Conservation (phyloP, 352 stramenopile genomes). For the Globisporangium echinulatum region DNA sequence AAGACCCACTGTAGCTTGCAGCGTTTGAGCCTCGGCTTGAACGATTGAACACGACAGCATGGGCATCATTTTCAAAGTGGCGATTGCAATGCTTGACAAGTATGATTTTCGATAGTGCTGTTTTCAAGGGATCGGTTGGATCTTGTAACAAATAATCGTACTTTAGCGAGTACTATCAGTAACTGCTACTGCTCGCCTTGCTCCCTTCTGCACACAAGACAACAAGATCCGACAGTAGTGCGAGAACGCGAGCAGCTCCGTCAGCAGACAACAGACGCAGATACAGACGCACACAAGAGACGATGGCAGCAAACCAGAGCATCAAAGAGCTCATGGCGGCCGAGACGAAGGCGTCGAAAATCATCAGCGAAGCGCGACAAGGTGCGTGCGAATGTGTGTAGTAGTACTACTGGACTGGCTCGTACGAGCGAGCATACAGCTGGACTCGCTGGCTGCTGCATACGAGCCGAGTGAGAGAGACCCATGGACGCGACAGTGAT, state of each 20-base stretch:
- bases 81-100: neutral
- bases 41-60: neutral
- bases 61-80: neutral
- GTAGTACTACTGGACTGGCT: too few relatives aligned
- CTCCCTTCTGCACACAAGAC: neutral
- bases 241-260: neutral
- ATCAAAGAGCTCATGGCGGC: slow-evolving; percentile 89
- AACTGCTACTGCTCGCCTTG: too few relatives aligned
- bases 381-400: slow-evolving; percentile 19
- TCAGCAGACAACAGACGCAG: neutral
- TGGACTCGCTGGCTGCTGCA: neutral
- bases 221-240: neutral
- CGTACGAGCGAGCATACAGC: neutral
- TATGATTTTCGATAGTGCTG: neutral
- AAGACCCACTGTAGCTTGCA: neutral
- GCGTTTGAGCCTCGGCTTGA: neutral
- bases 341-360: slow-evolving; percentile 88
- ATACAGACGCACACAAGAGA: slow-evolving; percentile 8
- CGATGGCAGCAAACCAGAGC: slow-evolving; percentile 80
- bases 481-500: too few relatives aligned
- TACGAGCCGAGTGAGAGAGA: neutral
- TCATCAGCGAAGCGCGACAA: slow-evolving; percentile 84
- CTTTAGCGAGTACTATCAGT: neutral
- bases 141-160: neutral
- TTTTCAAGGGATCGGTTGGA: too few relatives aligned